These are phyloP conservation scores for Schizopora paradoxa DNA, from an alignment of 1,284 basidiomycete genomes.

Conservation along the genomic window DNA sequence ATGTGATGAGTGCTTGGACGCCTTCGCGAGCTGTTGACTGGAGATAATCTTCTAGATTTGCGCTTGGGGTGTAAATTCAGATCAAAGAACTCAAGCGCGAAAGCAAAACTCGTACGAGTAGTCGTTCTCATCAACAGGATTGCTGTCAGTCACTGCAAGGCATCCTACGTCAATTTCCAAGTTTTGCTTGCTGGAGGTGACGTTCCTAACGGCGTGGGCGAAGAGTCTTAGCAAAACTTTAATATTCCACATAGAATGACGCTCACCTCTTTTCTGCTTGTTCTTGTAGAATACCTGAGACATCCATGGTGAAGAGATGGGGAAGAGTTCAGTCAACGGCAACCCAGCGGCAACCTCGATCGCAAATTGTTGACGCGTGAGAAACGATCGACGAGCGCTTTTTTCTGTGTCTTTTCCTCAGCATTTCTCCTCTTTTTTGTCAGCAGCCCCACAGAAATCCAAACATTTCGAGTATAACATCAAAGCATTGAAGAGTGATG, in stretches of 20 bases:
- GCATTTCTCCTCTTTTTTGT: too few species aligned
- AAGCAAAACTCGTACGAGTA: conserved; percentile 54
- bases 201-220: conserved; percentile 44
- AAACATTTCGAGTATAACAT: too few species aligned
- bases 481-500: too few species aligned
- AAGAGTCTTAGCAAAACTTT: conserved; percentile 7
- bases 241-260: conserved; percentile 19
- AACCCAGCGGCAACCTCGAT: neutral
- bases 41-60: conserved; percentile 78
- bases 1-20: conserved; percentile 75
- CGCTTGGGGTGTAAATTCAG: conserved; percentile 34
- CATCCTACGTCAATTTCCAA: conserved; percentile 81
- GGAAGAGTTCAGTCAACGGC: neutral
- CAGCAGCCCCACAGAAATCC: too few species aligned
- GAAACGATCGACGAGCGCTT: too few species aligned
- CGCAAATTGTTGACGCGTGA: too few species aligned
- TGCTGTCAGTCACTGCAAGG: conserved; percentile 83
- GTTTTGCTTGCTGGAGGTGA: conserved; percentile 73
- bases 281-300: conserved; percentile 67
- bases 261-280: conserved; percentile 62
- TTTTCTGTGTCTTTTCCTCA: too few species aligned
- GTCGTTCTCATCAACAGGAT: conserved; percentile 75
- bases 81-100: neutral
- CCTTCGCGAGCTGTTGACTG: conserved; percentile 80
- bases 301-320: conserved; percentile 52